Evolutionary conservation across 305 asterid genomes (phyloP), one percentile per base, ranked within the genome.

Genomic region (Solanum chacoense): DNA sequence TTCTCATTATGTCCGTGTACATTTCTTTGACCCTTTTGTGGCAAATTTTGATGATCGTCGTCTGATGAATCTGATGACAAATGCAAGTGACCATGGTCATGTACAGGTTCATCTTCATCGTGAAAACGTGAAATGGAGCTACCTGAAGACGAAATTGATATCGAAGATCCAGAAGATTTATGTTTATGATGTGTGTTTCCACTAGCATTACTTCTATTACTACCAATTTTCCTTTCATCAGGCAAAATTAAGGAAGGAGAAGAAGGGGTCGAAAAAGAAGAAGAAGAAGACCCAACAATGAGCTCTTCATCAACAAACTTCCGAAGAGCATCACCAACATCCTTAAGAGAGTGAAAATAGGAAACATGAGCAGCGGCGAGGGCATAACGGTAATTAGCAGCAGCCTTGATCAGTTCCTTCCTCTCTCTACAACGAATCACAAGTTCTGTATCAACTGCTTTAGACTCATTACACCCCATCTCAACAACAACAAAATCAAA

Each of bases 391-490:
- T 96, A 93, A 91, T 94, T 93, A 63, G 98, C 98, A 90, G 99
- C 98, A 81, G 94, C 94, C 91, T 94, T 96, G 28, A 97, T 91
- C 73, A 97, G 93, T 45, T 96, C 97, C 34, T 93, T 91, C 88
- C 99, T 88, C 94, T 95, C 95, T 14, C 95, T 95, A 91, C 99
- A 96, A 38, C 98, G 96, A 71, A 94, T 91, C 73, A 96, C 99
- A 89, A 96, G 85, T 73, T 96, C 98, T 88, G 95, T 89, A 90
- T 94, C 94, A 35, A 95, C 98, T 76, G 92, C 93, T 91, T 96
- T 96, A 36, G 99, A 97, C 88, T 88, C 98, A 71, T 92, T 93
- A 87, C 99, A 97, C 14, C 99, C 99, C 99, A 96, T 96, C 24
- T 32, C 75, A 12, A 18, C 87, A 55, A 50, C 36, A 42, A 40